These are phyloP conservation scores for Hypoxylon trugodes DNA, from an alignment of 495 filamentous ascomycete species.

Conservation along the genomic window DNA sequence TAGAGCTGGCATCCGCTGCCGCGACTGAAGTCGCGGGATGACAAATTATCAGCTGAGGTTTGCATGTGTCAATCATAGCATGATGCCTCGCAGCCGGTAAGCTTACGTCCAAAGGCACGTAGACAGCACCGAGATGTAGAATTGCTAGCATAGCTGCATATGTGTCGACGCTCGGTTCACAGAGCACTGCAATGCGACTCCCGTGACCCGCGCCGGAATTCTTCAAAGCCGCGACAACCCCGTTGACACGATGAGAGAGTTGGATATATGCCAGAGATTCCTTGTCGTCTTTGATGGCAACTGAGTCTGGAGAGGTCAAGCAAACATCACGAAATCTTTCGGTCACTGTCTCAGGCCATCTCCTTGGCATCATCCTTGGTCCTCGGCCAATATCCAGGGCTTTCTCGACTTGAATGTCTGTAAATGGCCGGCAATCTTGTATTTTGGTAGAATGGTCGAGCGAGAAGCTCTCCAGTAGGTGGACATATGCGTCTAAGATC, in stretches of 20 bases:
- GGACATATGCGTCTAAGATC: too few species aligned
- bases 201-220: background rate
- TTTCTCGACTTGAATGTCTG: too few species aligned
- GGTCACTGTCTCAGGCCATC: too few species aligned
- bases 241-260: too few species aligned
- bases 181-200: slow-evolving; percentile 36
- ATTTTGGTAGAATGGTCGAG: too few species aligned
- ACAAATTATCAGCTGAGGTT: background rate
- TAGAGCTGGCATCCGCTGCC: background rate
- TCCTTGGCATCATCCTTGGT: too few species aligned
- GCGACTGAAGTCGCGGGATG: background rate
- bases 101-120: slow-evolving; percentile 61
- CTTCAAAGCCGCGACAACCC: background rate
- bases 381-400: too few species aligned
- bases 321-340: too few species aligned
- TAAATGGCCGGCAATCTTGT: too few species aligned
- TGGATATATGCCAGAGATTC: background rate
- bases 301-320: too few species aligned
- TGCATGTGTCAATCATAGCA: slow-evolving; percentile 18
- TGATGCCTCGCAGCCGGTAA: slow-evolving; percentile 36
- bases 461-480: too few species aligned
- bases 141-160: slow-evolving; percentile 63
- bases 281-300: background rate
- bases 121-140: slow-evolving; percentile 54
- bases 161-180: slow-evolving; percentile 50